Base-by-base conservation (phyloP, 129 eudicot species). In the Chrysanthemum makinoi region DNA sequence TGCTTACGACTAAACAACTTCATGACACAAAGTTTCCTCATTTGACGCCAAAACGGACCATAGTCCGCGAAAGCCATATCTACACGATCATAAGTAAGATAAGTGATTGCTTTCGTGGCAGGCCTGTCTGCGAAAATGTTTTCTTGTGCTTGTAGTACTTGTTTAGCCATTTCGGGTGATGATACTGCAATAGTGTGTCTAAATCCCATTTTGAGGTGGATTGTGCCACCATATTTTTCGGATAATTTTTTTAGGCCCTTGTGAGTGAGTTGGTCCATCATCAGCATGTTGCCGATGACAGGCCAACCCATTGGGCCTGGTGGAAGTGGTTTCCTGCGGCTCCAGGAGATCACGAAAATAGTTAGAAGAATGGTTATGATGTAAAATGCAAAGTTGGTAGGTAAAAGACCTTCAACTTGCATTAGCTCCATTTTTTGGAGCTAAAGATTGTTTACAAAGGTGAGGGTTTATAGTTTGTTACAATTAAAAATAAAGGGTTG, bases 241-340 rank as follows among this genome's bases (percentile, higher is more conserved):
- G 57, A 52, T 52, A 52, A 16, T 14, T 16, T 14, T 2, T 2
- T 16, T 52, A 52, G 17, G 18, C 57, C 57, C 5, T 16, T 14
- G 57, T 52, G 57, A 52, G 57, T 52, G 57, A 52, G 18, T 52
- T 52, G 57, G 57, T 52, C 57, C 57, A 52, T 52, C 57, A 52
- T 52, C 57, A 52, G 57, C 17, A 52, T 14, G 17, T 52, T 52
- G n/a, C 57, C 57, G n/a, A 52, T 52, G 16, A 52, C 18, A 14
- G 15, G 57, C 57, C 57, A 52, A 14, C 57, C 57, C 16, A 16
- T 12, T 52, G 57, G 57, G 15, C 57, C 57, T 16, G 57, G 57
- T 12, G 57, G 57, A 52, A 52, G 57, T 52, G n/a, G 57, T 52
- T 52, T 52, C 57, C 57, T 4, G 1, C 57, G 4, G 56, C 7